A percentile compares a stretch with the other conserved stretches of the same genome.
These are phyloP conservation scores for Akanthomyces uredinophilus DNA, from an alignment of 2,329 filamentous ascomycete genomes.

Conservation along the genomic window DNA sequence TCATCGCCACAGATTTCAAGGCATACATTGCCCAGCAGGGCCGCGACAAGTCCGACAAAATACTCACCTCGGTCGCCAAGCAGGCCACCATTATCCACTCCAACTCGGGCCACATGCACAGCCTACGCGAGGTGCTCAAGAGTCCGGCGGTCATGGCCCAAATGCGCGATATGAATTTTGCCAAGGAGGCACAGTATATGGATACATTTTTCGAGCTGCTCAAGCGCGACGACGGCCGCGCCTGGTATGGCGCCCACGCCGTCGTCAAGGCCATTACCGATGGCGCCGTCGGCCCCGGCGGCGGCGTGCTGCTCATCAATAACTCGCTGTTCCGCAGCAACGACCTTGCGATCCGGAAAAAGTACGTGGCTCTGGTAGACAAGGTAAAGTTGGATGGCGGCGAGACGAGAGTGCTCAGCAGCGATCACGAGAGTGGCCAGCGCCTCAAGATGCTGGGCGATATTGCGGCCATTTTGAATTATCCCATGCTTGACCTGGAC, in stretches of 20 bases:
- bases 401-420: slow-evolving; percentile 83
- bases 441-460: slow-evolving; percentile 78
- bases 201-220: slow-evolving; percentile 76
- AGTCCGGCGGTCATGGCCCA: slow-evolving; percentile 71
- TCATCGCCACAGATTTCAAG: slow-evolving; percentile 75
- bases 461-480: slow-evolving; percentile 86
- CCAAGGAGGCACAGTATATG: slow-evolving; percentile 76
- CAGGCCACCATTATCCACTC: slow-evolving; percentile 73
- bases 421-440: slow-evolving; percentile 89
- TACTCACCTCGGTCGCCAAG: slow-evolving; percentile 56
- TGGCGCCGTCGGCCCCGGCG: slow-evolving; percentile 82
- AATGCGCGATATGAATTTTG: slow-evolving; percentile 83
- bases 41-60: slow-evolving; percentile 58
- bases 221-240: slow-evolving; percentile 77
- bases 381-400: slow-evolving; percentile 82
- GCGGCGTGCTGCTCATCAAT: slow-evolving; percentile 78
- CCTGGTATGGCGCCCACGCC: slow-evolving; percentile 83
- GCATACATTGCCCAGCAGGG: slow-evolving; percentile 63
- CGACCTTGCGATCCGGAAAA: slow-evolving; percentile 67
- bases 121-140: slow-evolving; percentile 79
- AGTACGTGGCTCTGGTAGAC: slow-evolving; percentile 83
- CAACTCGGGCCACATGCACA: slow-evolving; percentile 80
- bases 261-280: slow-evolving; percentile 79
- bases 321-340: slow-evolving; percentile 83
- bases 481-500: slow-evolving; percentile 76